Conservation (phyloP, 2,329 filamentous ascomycete genomes). For the Cytospora schulzeri region DNA sequence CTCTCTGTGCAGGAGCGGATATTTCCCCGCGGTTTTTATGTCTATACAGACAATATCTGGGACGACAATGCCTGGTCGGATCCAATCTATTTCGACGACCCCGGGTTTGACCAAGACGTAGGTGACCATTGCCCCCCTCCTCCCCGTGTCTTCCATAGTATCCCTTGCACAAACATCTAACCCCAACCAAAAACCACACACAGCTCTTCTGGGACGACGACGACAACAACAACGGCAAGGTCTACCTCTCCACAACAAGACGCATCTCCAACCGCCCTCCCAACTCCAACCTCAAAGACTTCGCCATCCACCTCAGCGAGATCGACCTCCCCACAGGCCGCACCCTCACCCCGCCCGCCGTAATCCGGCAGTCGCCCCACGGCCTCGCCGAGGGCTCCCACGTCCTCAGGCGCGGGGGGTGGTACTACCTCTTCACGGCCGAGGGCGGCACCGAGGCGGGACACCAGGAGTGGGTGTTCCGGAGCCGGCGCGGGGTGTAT, state of each 20-base stretch:
- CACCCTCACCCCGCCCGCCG: constrained; percentile 40
- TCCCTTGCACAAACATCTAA: neutral
- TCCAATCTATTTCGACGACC: constrained; percentile 55
- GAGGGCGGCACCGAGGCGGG: constrained; percentile 49
- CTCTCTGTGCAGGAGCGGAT: constrained; percentile 42
- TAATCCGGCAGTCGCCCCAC: constrained; percentile 42
- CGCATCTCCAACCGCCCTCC: constrained; percentile 41
- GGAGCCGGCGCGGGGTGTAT: constrained; percentile 45
- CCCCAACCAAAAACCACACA: no score
- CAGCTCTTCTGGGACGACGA: constrained; percentile 52
- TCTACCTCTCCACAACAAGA: constrained; percentile 50
- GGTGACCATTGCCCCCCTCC: constrained; percentile 25
- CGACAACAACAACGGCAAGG: constrained; percentile 49
- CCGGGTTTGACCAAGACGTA: constrained; percentile 57
- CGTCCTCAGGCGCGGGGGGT: constrained; percentile 39
- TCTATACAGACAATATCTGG: constrained; percentile 56
- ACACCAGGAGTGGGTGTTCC: constrained; percentile 55
- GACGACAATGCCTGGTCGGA: constrained; percentile 54
- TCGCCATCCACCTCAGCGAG: constrained; percentile 50
- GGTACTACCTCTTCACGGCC: constrained; percentile 45
- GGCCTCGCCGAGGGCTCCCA: constrained; percentile 48
- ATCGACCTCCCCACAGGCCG: constrained; percentile 46
- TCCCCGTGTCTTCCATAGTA: neutral
- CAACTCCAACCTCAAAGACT: constrained; percentile 49
- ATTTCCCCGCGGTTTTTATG: constrained; percentile 57